Base-by-base conservation (phyloP, 2,329 filamentous ascomycete genomes). In the Gnomoniopsis smithogilvyi region DNA sequence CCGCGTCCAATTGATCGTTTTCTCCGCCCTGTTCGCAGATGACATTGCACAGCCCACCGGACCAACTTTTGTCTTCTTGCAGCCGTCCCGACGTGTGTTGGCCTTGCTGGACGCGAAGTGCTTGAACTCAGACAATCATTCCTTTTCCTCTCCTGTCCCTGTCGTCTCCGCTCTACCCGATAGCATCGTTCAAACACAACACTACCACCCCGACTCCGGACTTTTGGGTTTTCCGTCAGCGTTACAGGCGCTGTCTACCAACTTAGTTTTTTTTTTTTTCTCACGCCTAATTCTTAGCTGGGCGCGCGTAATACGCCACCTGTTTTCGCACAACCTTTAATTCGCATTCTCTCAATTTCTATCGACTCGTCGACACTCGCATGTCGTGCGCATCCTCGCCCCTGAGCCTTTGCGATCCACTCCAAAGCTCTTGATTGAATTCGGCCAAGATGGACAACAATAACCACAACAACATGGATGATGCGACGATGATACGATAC, bases 401-500 rank as follows among this genome's bases (percentile, higher is more conserved):
- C 52, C 49, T 59, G 56, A 59, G 58, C 43, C 60, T 56, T 46
- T 43, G 43, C 56, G 60, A 58, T 56, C 56, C 49, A 50, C 47
- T 51, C 49, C 49, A 59, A 43, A 24, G 52, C 47, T 48, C 49
- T 50, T 54, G 54, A 54, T 57, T 51, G 50, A 58, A 36, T 15
- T 46, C 45, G 33, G 57, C 50, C 58, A 60, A 54, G 46, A 62
- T 62, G 60, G 60, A 58, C 21, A 53, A 53, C 41, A 38, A 53
- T 22, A 58, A 52, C 56, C 33, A 54, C 33, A 53, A 53, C 50
- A 26, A 54, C 36, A 62, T 62, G 60, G 60, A 62, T 41, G 60
- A 62, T 43, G 58, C 56, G 26, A 58, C 60, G 15, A 60, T 62
- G 58, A 60, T 62, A 49, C 58, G 58, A 12, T 62, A 62, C n/a